Percentiles rank a stretch among this genome's conserved stretches.
phyloP scores from a whole-genome alignment of 306 rosid species.

The Medicago lupulina region DNA sequence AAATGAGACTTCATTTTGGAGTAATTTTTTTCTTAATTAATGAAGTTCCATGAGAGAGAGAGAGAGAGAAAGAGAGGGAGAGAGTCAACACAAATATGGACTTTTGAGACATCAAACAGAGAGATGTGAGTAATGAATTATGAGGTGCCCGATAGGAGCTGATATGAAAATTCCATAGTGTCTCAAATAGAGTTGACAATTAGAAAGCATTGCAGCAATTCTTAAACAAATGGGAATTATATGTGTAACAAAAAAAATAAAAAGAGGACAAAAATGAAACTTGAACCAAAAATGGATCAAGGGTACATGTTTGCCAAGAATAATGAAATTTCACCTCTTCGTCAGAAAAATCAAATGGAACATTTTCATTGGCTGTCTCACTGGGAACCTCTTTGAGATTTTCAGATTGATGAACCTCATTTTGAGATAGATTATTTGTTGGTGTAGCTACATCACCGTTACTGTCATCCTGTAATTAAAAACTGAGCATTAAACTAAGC shows the following conservation, averaged over 20 bases:
- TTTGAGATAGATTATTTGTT: conserved; percentile 49
- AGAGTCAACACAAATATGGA: conserved; percentile 3
- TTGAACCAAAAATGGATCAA: neutral
- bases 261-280: neutral
- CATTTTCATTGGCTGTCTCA: conserved; percentile 49
- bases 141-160: neutral
- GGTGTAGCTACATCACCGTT: conserved; percentile 51
- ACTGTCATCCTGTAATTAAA: conserved; percentile 61
- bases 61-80: neutral
- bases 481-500: conserved; percentile 57
- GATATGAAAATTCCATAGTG: neutral
- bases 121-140: neutral
- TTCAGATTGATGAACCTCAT: conserved; percentile 51
- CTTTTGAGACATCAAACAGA: neutral
- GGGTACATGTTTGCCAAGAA: conserved; percentile 4
- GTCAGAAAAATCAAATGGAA: conserved; percentile 71
- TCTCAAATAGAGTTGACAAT: neutral
- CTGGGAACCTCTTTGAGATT: conserved; percentile 43
- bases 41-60: neutral
- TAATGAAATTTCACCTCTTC: conserved; percentile 65
- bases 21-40: neutral
- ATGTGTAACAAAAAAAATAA: neutral
- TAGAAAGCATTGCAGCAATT: conserved; percentile 14
- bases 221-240: neutral
- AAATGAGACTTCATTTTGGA: conserved; percentile 6